Conservation (phyloP, 495 filamentous ascomycete species). For the Amphirosellinia nigrospora region DNA sequence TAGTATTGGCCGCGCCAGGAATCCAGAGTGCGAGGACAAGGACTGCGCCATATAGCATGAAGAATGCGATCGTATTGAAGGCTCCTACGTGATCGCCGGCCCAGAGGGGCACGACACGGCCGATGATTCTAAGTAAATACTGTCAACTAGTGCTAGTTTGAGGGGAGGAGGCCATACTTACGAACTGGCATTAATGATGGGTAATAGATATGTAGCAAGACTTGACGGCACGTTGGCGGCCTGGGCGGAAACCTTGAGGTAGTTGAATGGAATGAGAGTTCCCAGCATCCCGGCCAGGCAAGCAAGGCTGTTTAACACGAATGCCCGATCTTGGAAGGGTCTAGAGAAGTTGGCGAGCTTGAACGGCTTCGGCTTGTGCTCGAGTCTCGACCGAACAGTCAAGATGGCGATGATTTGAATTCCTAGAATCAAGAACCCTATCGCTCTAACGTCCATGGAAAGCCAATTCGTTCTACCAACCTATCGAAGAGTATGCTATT, state of each 20-base stretch:
- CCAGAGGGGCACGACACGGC: constrained; percentile 10
- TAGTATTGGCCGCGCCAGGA: constrained; percentile 30
- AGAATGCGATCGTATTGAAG: not conserved
- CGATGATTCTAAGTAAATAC: not conserved
- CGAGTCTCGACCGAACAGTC: constrained; percentile 7
- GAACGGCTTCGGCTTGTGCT: constrained; percentile 5
- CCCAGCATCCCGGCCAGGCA: not conserved
- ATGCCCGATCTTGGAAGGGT: not conserved
- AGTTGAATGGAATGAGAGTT: constrained; percentile 10
- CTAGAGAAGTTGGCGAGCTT: not conserved
- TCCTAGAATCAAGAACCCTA: constrained; percentile 58
- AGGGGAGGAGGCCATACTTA: not conserved
- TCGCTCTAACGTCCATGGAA: constrained; percentile 63
- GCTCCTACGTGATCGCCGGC: constrained; percentile 7
- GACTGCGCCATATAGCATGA: constrained; percentile 8
- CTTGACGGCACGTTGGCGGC: not conserved
- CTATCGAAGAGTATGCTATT: not conserved
- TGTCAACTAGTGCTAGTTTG: not conserved
- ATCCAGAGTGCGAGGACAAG: constrained; percentile 40
- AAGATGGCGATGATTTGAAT: constrained; percentile 32
- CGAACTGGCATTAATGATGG: constrained; percentile 6
- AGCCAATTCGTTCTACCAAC: constrained; percentile 50
- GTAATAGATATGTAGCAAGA: not conserved
- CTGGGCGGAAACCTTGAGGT: constrained; percentile 5
- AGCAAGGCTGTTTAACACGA: not conserved